Conservation (phyloP, 495 filamentous ascomycete genomes). For the Haplographium delicatum region DNA sequence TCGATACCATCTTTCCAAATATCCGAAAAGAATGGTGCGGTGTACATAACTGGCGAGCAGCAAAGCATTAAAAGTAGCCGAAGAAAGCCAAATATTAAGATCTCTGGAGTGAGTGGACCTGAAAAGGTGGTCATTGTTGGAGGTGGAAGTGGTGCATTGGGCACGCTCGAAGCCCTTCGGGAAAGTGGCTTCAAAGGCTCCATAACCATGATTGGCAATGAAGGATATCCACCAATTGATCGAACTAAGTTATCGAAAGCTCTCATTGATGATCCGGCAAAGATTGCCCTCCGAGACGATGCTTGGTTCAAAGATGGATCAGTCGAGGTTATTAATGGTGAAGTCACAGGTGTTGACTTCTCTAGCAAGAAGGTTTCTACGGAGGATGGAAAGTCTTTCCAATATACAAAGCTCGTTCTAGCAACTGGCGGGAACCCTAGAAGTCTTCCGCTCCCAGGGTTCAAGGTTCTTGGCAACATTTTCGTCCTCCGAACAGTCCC, state of each 20-base stretch:
- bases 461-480: conserved; percentile 81
- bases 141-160: conserved; percentile 80
- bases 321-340: conserved; percentile 69
- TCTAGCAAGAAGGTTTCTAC: conserved; percentile 63
- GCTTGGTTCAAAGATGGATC: conserved; percentile 74
- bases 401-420: conserved; percentile 85
- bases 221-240: conserved; percentile 83
- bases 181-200: conserved; percentile 73
- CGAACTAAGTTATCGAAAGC: conserved; percentile 95
- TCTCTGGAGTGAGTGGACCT: conserved; percentile 45
- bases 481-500: conserved; percentile 73
- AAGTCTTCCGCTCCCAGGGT: conserved; percentile 73
- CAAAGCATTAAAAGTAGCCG: conserved; percentile 70
- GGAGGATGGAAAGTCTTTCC: conserved; percentile 58
- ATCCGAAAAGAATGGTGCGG: conserved; percentile 67
- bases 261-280: conserved; percentile 72
- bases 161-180: conserved; percentile 73
- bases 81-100: conserved; percentile 68
- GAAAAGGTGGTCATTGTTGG: conserved; percentile 84
- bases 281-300: conserved; percentile 66
- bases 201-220: conserved; percentile 79
- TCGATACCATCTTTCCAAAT: conserved; percentile 75
- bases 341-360: conserved; percentile 76
- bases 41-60: conserved; percentile 82
- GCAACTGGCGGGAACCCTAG: conserved; percentile 79